phyloP scores from a whole-genome alignment of 805 yeast genomes.

The Candida yuanshanica region DNA sequence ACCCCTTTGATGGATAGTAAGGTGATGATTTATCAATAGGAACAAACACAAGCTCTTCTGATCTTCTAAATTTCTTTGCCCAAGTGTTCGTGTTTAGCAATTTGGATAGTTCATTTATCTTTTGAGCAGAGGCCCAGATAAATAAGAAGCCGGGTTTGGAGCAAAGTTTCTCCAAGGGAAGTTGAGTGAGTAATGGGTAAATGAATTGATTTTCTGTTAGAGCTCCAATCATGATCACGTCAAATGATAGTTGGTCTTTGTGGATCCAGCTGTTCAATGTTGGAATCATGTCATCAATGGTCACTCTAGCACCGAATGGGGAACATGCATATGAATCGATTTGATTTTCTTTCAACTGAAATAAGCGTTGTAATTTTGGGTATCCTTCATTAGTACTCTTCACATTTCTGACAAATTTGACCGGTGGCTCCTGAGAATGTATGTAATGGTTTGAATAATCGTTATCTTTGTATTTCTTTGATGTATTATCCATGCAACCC shows the following conservation, averaged over 20 bases:
- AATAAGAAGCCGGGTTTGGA: constrained; percentile 83
- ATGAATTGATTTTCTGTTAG: constrained; percentile 69
- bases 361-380: constrained; percentile 70
- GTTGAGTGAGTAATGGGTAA: constrained; percentile 50
- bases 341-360: constrained; percentile 59
- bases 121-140: constrained; percentile 80
- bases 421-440: constrained; percentile 59
- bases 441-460: constrained; percentile 70
- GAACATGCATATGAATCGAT: constrained; percentile 44
- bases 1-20: constrained; percentile 53
- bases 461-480: constrained; percentile 40
- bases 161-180: constrained; percentile 70
- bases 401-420: constrained; percentile 57
- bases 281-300: constrained; percentile 46
- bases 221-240: constrained; percentile 90
- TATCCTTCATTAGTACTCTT: constrained; percentile 72
- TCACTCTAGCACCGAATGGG: constrained; percentile 62
- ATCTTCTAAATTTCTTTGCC: constrained; percentile 73
- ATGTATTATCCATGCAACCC: constrained; percentile 3
- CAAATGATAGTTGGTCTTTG: constrained; percentile 59
- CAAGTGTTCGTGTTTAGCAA: constrained; percentile 47
- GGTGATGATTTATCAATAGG: constrained; percentile 63
- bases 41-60: constrained; percentile 83
- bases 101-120: constrained; percentile 56
- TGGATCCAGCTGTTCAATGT: constrained; percentile 58